Conservation (phyloP, 805 yeast genomes). For the Metschnikowia shivogae region DNA sequence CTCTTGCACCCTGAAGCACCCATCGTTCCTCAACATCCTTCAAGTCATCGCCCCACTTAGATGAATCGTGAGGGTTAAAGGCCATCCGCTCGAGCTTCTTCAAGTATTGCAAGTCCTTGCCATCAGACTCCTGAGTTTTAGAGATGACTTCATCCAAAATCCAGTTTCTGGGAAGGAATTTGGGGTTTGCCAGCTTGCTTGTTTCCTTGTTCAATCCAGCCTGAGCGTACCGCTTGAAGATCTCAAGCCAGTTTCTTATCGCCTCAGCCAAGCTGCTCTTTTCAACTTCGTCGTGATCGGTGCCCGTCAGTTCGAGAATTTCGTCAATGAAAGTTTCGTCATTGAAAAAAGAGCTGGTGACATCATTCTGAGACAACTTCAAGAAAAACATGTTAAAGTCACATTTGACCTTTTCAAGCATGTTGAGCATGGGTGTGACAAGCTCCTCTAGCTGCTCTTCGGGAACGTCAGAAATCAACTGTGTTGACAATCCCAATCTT, state of each 20-base stretch:
- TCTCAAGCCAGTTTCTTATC: conserved; percentile 49
- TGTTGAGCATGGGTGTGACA: conserved; percentile 56
- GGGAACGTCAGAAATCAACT: conserved; percentile 29
- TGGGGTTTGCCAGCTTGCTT: conserved; percentile 60
- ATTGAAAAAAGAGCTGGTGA: conserved; percentile 18
- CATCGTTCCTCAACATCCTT: conserved; percentile 57
- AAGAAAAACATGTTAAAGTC: conserved; percentile 82
- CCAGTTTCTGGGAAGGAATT: conserved; percentile 82
- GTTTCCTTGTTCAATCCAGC: conserved; percentile 30
- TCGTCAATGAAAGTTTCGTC: conserved; percentile 17
- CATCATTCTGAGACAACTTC: conserved; percentile 47
- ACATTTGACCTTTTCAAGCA: conserved; percentile 56
- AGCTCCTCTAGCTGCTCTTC: conserved; percentile 42
- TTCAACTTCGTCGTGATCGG: conserved; percentile 19
- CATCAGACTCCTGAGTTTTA: conserved; percentile 47
- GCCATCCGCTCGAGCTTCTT: conserved; percentile 68
- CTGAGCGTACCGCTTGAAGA: conserved; percentile 43
- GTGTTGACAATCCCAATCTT: conserved; percentile 62
- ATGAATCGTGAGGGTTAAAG: conserved; percentile 63
- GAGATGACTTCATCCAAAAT: conserved; percentile 78
- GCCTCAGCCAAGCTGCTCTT: conserved; percentile 40
- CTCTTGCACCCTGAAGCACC: conserved; percentile 47
- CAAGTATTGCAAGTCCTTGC: conserved; percentile 46
- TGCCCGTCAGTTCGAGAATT: conserved; percentile 17
- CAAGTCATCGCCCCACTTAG: conserved; percentile 63